A percentile compares a stretch with the other conserved stretches of the same genome.
Conservation (phyloP, 164 flowering plant genomes). For the Euptelea pleiosperma region DNA sequence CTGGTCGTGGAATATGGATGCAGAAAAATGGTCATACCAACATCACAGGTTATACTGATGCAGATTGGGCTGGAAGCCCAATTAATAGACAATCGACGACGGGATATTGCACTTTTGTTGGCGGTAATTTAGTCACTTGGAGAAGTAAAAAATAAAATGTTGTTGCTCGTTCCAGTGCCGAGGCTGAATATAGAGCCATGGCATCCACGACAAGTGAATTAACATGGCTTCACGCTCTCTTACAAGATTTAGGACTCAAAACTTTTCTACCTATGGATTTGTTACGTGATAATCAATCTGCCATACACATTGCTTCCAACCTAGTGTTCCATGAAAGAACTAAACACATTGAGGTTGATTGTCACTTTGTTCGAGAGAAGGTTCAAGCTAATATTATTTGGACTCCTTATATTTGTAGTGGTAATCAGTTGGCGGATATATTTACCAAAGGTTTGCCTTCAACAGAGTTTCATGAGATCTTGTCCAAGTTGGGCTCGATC, state of each 20-base stretch:
- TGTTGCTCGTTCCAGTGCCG: too few species aligned
- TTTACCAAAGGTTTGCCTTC: slow-evolving; percentile 5
- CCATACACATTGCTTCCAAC: too few species aligned
- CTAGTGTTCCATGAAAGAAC: too few species aligned
- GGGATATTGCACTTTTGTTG: too few species aligned
- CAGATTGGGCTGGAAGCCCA: background rate
- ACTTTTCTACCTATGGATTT: too few species aligned
- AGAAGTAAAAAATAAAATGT: too few species aligned
- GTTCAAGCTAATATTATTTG: background rate
- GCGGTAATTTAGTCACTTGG: too few species aligned
- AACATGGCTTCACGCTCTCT: background rate
- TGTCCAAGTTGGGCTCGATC: too few species aligned
- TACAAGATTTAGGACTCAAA: background rate
- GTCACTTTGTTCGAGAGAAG: background rate
- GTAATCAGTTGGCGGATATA: background rate
- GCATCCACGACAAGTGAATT: too few species aligned
- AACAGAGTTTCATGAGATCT: too few species aligned
- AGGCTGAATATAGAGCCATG: too few species aligned
- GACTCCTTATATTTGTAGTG: background rate
- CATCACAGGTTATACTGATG: background rate
- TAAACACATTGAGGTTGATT: background rate
- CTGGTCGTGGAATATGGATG: background rate
- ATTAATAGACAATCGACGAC: background rate
- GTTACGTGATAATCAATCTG: slow-evolving; percentile 3
- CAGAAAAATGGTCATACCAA: background rate